Percentiles rank a stretch among this genome's conserved stretches.
Conservation (phyloP, 108 stramenopile genomes). For the Skeletonema marinoi region DNA sequence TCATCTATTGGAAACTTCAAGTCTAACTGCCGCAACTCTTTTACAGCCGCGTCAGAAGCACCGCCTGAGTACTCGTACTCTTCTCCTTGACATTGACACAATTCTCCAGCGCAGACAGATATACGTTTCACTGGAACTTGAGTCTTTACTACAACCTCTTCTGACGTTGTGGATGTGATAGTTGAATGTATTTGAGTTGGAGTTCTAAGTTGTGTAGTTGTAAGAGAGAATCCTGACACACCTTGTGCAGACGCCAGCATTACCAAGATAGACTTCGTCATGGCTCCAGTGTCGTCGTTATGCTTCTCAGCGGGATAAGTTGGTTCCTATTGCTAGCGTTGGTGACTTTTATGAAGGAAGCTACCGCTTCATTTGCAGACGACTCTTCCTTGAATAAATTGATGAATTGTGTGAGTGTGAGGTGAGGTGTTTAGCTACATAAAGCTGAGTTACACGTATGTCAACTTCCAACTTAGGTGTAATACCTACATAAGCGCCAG, state of each 20-base stretch:
- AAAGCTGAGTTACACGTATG: too few species aligned
- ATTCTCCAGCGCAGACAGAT: constrained; percentile 56
- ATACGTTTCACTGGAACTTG: constrained; percentile 31
- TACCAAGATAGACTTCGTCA: neutral
- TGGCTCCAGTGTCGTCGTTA: neutral
- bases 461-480: too few species aligned
- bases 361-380: too few species aligned
- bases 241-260: neutral
- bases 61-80: constrained; percentile 39
- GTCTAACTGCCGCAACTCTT: constrained; percentile 30
- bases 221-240: neutral
- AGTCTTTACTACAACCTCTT: constrained; percentile 14
- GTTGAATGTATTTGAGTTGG: constrained; percentile 2
- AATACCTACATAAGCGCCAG: too few species aligned
- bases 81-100: constrained; percentile 63
- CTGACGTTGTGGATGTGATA: constrained; percentile 7
- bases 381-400: too few species aligned
- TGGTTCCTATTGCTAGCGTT: too few species aligned
- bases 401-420: too few species aligned
- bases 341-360: too few species aligned
- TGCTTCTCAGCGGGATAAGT: neutral
- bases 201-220: neutral
- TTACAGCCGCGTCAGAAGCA: constrained; percentile 36
- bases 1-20: constrained; percentile 56
- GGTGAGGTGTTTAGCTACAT: too few species aligned